Percentiles rank a stretch among this genome's conserved stretches.
These are phyloP conservation scores for Suaeda aralocaspica DNA, from an alignment of 148 eudicot species.

Conservation along the genomic window DNA sequence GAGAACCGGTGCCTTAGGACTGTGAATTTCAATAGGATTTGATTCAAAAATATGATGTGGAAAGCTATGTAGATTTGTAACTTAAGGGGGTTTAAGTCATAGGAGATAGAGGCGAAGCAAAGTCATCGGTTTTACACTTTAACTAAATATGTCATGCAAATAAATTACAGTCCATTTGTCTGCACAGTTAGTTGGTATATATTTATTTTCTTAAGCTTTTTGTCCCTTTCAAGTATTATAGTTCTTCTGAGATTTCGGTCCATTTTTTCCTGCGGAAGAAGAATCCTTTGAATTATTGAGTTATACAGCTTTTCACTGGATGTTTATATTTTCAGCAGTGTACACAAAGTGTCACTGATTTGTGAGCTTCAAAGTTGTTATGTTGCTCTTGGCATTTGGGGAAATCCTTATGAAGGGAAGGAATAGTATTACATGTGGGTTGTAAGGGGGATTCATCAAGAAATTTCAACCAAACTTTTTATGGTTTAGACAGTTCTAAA, in stretches of 20 bases:
- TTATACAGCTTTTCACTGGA: not conserved
- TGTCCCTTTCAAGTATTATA: constrained; percentile 3
- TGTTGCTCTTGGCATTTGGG: no score
- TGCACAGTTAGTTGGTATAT: constrained; percentile 22
- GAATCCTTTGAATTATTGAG: not conserved
- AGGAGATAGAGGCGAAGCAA: constrained; percentile 25
- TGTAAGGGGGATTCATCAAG: no score
- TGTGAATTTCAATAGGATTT: constrained; percentile 10
- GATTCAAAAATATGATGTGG: constrained; percentile 30
- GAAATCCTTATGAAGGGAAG: no score
- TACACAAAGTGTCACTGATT: not conserved
- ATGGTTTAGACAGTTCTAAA: no score
- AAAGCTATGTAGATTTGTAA: constrained; percentile 39
- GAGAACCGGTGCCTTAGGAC: constrained; percentile 10
- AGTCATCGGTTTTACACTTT: not conserved
- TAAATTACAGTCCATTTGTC: constrained; percentile 32
- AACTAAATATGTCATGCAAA: constrained; percentile 26
- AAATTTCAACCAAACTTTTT: no score
- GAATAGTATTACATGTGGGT: no score
- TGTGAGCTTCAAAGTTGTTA: not conserved
- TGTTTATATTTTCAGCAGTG: not conserved
- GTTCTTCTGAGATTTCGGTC: not conserved
- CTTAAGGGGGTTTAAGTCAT: constrained; percentile 25
- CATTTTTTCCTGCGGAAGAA: not conserved
- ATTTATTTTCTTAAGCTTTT: constrained; percentile 3